Conservation (phyloP, 169 alveolate species). For the Cryptosporidium canis region DNA sequence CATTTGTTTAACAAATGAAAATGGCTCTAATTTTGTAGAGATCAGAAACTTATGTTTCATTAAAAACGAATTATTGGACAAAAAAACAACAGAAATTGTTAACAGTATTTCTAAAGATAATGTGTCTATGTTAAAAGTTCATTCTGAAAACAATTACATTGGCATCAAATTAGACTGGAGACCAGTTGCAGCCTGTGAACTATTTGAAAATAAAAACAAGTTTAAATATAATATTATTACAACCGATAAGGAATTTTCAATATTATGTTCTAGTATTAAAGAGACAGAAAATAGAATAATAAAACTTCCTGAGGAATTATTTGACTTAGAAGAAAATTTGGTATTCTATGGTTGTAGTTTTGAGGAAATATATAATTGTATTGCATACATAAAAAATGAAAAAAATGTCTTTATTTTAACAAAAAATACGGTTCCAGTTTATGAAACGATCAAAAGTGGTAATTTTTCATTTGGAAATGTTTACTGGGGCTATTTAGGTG, state of each 20-base stretch:
- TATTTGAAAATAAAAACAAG: neutral
- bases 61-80: neutral
- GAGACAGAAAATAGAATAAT: constrained; percentile 6
- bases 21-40: neutral
- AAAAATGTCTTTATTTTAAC: neutral
- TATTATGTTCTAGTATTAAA: neutral
- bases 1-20: constrained; percentile 27
- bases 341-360: constrained; percentile 23
- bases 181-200: constrained; percentile 35
- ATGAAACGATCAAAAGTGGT: neutral
- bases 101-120: neutral
- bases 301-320: neutral
- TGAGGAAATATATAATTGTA: constrained; percentile 1
- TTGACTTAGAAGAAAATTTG: neutral
- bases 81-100: neutral
- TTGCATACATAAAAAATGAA: neutral
- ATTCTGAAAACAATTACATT: neutral
- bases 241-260: neutral
- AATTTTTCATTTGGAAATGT: neutral
- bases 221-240: neutral
- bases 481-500: constrained; percentile 4
- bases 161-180: constrained; percentile 48
- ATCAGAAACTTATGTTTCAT: constrained; percentile 6
- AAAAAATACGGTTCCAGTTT: constrained; percentile 23
- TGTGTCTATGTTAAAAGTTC: neutral